Evolutionary conservation across 441 rosid genomes (phyloP).

Genomic region (Euphorbia neoarborescens): DNA sequence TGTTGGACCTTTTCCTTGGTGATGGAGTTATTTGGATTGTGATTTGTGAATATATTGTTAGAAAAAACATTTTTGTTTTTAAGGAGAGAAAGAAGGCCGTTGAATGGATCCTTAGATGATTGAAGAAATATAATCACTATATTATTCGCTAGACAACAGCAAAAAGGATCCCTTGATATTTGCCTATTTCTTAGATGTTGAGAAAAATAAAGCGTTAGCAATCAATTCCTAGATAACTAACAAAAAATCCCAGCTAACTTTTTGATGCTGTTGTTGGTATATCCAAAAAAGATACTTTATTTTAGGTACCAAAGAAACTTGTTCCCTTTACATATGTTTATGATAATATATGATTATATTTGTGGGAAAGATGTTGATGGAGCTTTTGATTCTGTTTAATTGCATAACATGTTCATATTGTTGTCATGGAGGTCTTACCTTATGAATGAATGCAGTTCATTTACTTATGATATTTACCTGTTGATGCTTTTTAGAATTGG

Average conservation of each 20-base stretch:
- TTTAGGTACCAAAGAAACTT: not conserved
- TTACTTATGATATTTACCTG: not conserved
- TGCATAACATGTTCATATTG: constrained; percentile 3
- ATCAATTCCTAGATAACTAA: no score
- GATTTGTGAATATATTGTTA: not conserved
- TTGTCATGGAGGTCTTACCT: not conserved
- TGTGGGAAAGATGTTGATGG: not conserved
- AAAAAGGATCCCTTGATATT: not conserved
- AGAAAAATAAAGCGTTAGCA: not conserved
- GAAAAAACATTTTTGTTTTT: not conserved
- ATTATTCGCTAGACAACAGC: not conserved
- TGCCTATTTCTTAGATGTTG: not conserved
- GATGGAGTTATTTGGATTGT: not conserved
- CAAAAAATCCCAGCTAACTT: not conserved
- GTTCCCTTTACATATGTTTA: not conserved
- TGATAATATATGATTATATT: not conserved
- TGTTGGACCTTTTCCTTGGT: not conserved
- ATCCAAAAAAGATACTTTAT: not conserved
- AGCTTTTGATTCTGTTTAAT: not conserved
- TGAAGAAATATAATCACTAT: not conserved
- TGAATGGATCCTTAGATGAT: not conserved
- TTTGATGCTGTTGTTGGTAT: not conserved
- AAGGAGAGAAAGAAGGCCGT: not conserved
- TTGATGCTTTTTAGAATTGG: constrained; percentile 3
- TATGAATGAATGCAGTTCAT: constrained; percentile 2